Base-by-base conservation (phyloP, 768 basidiomycete genomes). In the Amyloporia xantha region DNA sequence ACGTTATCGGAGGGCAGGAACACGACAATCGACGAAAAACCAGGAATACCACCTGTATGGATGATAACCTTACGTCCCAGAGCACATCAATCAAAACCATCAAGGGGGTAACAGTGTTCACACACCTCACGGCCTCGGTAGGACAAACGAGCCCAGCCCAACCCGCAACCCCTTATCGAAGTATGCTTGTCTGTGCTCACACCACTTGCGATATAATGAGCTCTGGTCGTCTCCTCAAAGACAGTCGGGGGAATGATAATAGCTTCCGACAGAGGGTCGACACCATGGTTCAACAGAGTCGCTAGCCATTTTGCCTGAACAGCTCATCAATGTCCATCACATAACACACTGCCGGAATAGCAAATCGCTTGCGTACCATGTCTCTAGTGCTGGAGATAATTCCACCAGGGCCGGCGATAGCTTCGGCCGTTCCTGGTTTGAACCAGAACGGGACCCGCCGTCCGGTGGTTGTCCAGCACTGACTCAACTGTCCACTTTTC, bases 321-420 rank as follows among this genome's bases (percentile, higher is more conserved):
- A 1, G 11, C 25, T 5, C 36, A 41, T 12, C n/a, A n/a, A 15
- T 11, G 6, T 15, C 20, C 5, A 21, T 4, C 30, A n/a, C n/a
- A n/a, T n/a, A n/a, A n/a, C n/a, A n/a, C n/a, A n/a, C n/a, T 17
- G 37, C 15, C 21, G 5, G 13, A 15, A 6, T 5, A 5, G 5
- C 1, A 17, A 20, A 15, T 44, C 26, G 4, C 12, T 12, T 15
- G 55, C 68, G 11, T 19, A 69, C 75, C 68, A 78, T 64, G 27
- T 77, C 75, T 20, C 68, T 55, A 0, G 62, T 63, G 23, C 56
- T 72, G 37, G 74, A 72, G 17, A 75, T 71, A 11, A 77, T 41
- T 1, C 72, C 75, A 2, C 71, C 73, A 0, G 73, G 49, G 4
- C 72, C 74, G 1, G 72, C 67, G 15, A 57, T 58, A 15, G 65